Percentiles rank a stretch among this genome's conserved stretches.
These are phyloP conservation scores for Schizothecium vesticola DNA, from an alignment of 495 filamentous ascomycete species.

Conservation along the genomic window DNA sequence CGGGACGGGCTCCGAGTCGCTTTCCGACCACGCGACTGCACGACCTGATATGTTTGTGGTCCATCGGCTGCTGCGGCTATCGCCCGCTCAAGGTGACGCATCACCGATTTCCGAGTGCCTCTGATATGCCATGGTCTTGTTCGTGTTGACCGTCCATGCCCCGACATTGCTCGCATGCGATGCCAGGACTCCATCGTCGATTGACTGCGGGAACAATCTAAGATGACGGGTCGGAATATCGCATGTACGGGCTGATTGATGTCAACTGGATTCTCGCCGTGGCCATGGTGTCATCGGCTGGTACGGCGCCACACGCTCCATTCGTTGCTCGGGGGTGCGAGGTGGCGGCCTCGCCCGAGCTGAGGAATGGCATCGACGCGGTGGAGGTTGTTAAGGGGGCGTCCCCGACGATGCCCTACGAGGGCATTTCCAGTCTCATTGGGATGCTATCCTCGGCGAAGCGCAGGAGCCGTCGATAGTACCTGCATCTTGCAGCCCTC, in stretches of 20 bases:
- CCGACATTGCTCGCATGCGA: conserved; percentile 44
- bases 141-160: conserved; percentile 48
- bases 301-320: conserved; percentile 11
- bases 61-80: conserved; percentile 38
- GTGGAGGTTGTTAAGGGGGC: no score
- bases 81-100: conserved; percentile 8
- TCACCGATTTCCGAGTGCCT: conserved; percentile 37
- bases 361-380: not conserved
- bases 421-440: not conserved
- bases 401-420: not conserved
- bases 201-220: conserved; percentile 28
- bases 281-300: conserved; percentile 35
- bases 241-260: conserved; percentile 18
- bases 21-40: conserved; percentile 40
- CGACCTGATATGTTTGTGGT: conserved; percentile 48
- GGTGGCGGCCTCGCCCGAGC: not conserved
- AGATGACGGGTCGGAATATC: conserved; percentile 13
- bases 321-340: not conserved
- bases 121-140: conserved; percentile 41
- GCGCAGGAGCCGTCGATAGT: not conserved
- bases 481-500: not conserved
- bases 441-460: not conserved
- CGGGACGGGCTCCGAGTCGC: conserved; percentile 12
- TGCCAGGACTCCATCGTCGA: conserved; percentile 31
- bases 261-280: conserved; percentile 37